A percentile compares a stretch with the other conserved stretches of the same genome.
Evolutionary conservation across 1,284 basidiomycete genomes (phyloP).

Genomic region (Cutaneotrichosporon dermatis): DNA sequence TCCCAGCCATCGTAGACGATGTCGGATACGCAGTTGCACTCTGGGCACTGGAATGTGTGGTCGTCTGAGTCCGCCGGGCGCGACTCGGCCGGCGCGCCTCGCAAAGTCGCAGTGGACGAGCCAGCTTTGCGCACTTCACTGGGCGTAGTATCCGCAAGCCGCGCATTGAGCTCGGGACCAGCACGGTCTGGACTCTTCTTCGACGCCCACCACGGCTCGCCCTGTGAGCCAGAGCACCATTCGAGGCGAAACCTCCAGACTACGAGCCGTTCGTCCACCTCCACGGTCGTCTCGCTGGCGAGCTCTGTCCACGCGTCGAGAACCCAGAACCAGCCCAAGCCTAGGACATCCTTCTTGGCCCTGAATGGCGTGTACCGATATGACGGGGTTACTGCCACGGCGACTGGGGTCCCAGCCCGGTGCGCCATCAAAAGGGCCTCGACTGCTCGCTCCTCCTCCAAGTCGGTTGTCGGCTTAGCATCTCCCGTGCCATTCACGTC

Average conservation of each 20-base stretch:
- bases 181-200: background rate
- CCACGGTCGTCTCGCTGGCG: background rate
- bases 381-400: conserved; percentile 37
- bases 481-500: background rate
- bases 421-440: conserved; percentile 38
- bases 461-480: background rate
- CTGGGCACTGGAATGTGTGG: background rate
- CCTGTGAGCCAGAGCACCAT: conserved; percentile 31
- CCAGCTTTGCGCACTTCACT: background rate
- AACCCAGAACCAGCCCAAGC: conserved; percentile 48
- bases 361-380: conserved; percentile 36
- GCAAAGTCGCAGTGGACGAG: conserved; percentile 1
- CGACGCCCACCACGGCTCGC: conserved; percentile 37
- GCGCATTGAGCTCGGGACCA: background rate
- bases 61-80: no score
- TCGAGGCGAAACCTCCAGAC: conserved; percentile 45
- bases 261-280: background rate
- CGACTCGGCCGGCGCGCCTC: background rate
- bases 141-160: background rate
- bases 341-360: conserved; percentile 34
- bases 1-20: conserved; percentile 13
- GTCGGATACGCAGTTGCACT: conserved; percentile 7
- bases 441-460: conserved; percentile 16
- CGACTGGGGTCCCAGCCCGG: conserved; percentile 37
- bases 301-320: conserved; percentile 47